phyloP scores from a whole-genome alignment of 2,329 filamentous ascomycete genomes.

The Rhynchosporium secalis region DNA sequence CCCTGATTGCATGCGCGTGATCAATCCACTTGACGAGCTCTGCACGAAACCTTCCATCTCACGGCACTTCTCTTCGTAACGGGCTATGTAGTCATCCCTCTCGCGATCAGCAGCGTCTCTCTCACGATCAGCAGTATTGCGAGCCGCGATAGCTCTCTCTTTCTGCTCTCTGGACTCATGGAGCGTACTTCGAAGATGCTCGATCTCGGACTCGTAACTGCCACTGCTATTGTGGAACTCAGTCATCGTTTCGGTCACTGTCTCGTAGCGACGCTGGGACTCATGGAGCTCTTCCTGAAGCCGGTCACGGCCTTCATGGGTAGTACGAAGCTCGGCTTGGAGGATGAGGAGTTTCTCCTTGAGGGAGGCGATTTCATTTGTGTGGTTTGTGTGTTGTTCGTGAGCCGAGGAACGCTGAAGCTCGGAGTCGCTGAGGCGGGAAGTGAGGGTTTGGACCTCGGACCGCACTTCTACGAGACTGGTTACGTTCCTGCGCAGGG shows the following conservation, averaged over 20 bases:
- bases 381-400: neutral
- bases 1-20: neutral
- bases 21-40: neutral
- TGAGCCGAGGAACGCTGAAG: neutral
- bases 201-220: conserved; percentile 4
- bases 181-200: neutral
- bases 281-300: neutral
- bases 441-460: neutral
- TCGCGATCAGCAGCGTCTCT: neutral
- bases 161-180: neutral
- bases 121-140: conserved; percentile 2
- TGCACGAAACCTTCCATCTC: conserved; percentile 5
- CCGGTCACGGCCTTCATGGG: neutral
- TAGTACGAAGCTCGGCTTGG: conserved; percentile 1
- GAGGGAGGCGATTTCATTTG: neutral
- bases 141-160: neutral
- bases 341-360: conserved; percentile 8
- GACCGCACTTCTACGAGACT: conserved; percentile 5
- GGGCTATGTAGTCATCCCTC: conserved; percentile 2
- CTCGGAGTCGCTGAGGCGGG: neutral
- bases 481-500: neutral
- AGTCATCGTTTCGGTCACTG: conserved; percentile 3
- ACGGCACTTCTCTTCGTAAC: conserved; percentile 7
- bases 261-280: neutral
- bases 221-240: neutral